Percentiles rank a stretch among this genome's conserved stretches.
Evolutionary conservation across 495 filamentous ascomycete genomes (phyloP).

Genomic region (Xylaria telfairii): DNA sequence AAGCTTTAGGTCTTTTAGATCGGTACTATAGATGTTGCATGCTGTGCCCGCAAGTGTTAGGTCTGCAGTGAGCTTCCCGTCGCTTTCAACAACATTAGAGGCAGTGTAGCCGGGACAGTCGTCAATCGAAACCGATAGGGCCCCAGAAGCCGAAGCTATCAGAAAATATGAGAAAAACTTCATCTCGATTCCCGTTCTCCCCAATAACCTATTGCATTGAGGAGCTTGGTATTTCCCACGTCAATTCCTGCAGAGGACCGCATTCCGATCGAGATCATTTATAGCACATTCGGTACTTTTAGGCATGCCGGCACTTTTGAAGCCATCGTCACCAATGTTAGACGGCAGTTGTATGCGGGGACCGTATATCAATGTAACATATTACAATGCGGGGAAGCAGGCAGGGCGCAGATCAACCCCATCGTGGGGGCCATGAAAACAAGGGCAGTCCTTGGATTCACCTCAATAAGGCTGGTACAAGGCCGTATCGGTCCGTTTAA

Average conservation of each 20-base stretch:
- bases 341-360: neutral
- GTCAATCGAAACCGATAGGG: conserved; percentile 26
- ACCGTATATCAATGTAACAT: conserved; percentile 18
- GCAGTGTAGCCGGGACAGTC: conserved; percentile 76
- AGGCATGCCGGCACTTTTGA: neutral
- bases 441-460: neutral
- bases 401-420: conserved; percentile 10
- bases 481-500: conserved; percentile 7
- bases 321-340: conserved; percentile 9
- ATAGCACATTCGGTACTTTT: neutral
- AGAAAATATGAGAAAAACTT: conserved; percentile 22
- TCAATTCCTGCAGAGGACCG: neutral
- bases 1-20: conserved; percentile 68
- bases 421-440: neutral
- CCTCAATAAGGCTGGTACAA: neutral
- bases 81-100: conserved; percentile 61
- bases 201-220: neutral
- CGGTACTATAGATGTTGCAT: conserved; percentile 74
- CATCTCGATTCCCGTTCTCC: conserved; percentile 21
- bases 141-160: conserved; percentile 12
- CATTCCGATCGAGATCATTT: neutral
- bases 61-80: conserved; percentile 63
- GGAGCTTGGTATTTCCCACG: neutral
- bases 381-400: conserved; percentile 18
- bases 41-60: conserved; percentile 67